A percentile compares a stretch with the other conserved stretches of the same genome.
Evolutionary conservation across 2,329 filamentous ascomycete genomes (phyloP).

Genomic region (Colletotrichum endophyticum): DNA sequence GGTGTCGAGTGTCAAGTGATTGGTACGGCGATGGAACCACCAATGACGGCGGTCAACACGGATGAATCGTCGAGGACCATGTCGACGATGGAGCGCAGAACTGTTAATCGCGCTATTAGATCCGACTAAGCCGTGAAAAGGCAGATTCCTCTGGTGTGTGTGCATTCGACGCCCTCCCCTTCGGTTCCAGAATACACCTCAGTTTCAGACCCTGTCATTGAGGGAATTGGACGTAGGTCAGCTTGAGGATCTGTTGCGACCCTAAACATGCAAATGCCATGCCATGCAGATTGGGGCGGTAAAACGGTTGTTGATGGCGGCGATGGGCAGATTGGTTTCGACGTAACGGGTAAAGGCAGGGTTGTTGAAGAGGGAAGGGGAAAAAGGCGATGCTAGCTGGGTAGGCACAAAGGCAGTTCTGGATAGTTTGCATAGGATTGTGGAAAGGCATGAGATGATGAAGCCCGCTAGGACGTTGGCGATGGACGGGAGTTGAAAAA

Average conservation of each 20-base stretch:
- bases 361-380: neutral
- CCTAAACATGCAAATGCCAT: neutral
- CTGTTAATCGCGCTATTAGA: neutral
- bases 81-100: neutral
- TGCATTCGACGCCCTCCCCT: neutral
- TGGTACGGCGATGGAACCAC: neutral
- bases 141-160: neutral
- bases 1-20: neutral
- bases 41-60: neutral
- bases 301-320: neutral
- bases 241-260: neutral
- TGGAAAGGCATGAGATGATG: neutral
- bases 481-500: neutral
- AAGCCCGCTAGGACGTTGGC: slow-evolving; percentile 5
- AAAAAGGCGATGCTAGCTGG: neutral
- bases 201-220: slow-evolving; percentile 15
- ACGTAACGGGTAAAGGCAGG: neutral
- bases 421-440: neutral
- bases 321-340: neutral
- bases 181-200: neutral
- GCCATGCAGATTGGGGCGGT: neutral
- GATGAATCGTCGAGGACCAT: neutral
- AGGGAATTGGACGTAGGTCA: neutral
- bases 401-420: neutral
- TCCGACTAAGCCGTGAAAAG: neutral